Conservation (phyloP, 306 rosid genomes). For the Prunus fruticosa region DNA sequence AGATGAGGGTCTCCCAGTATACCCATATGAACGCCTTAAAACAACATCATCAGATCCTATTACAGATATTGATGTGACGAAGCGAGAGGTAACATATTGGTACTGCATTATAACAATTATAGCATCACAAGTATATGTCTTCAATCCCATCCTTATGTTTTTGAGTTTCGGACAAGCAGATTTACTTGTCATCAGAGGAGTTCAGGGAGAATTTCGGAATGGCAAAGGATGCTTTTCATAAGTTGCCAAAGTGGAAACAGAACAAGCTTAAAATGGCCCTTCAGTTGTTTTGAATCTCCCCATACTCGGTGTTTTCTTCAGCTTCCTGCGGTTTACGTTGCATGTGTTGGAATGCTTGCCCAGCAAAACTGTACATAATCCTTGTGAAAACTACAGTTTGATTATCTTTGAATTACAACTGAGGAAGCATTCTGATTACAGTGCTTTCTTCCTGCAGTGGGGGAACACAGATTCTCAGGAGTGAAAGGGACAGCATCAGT, state of each 20-base stretch:
- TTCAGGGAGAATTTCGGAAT: conserved; percentile 74
- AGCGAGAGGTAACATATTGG: conserved; percentile 71
- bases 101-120: not conserved
- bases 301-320: conserved; percentile 27
- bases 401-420: not conserved
- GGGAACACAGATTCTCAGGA: conserved; percentile 36
- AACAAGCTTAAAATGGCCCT: conserved; percentile 91
- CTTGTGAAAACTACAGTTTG: conserved; percentile 6
- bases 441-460: conserved; percentile 43
- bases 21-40: conserved; percentile 72
- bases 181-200: conserved; percentile 78
- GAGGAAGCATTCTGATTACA: conserved; percentile 27
- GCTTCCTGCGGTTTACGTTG: conserved; percentile 42
- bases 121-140: not conserved
- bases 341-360: conserved; percentile 52
- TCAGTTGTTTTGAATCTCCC: conserved; percentile 67
- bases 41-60: conserved; percentile 62
- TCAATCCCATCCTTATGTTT: conserved; percentile 32
- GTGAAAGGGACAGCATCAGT: conserved; percentile 77
- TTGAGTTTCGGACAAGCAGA: conserved; percentile 51
- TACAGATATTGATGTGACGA: conserved; percentile 80
- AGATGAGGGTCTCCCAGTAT: conserved; percentile 62
- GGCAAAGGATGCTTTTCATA: conserved; percentile 68
- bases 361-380: conserved; percentile 31
- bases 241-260: conserved; percentile 97